Percentiles rank a stretch among this genome's conserved stretches.
Conservation (phyloP, 2,329 filamentous ascomycete species). For the Venturia aucupariae region DNA sequence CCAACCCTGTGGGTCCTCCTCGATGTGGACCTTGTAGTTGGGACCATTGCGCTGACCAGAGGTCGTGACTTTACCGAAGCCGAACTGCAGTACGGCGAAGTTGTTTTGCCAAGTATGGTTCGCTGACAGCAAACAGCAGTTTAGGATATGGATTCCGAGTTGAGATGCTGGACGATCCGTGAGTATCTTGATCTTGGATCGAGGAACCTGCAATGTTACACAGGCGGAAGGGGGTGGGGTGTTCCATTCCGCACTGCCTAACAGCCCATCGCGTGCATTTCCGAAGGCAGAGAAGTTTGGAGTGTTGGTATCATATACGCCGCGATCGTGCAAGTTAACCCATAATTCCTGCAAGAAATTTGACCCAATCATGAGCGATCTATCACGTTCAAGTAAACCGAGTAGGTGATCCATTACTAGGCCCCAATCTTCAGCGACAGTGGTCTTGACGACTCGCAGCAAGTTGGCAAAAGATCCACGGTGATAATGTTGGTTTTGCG, state of each 20-base stretch:
- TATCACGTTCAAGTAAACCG: not conserved
- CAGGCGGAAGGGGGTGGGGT: not conserved
- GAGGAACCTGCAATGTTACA: not conserved
- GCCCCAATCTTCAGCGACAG: not conserved
- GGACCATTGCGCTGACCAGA: conserved; percentile 17
- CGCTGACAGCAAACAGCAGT: conserved; percentile 16
- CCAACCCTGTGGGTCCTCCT: conserved; percentile 7
- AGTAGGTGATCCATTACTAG: not conserved
- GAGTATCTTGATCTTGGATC: not conserved
- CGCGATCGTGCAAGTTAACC: not conserved
- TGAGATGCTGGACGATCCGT: not conserved
- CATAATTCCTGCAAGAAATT: conserved; percentile 7
- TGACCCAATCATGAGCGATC: not conserved
- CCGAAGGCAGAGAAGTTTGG: no score
- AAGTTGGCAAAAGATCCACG: not conserved
- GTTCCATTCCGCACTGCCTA: not conserved
- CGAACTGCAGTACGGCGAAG: conserved; percentile 21
- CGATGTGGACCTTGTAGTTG: conserved; percentile 7
- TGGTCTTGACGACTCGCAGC: not conserved
- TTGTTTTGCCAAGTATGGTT: conserved; percentile 16
- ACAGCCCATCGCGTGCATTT: no score
- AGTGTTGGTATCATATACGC: not conserved
- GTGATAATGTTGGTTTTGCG: not conserved
- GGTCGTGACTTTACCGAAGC: conserved; percentile 20
- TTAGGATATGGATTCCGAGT: not conserved